Base-by-base conservation (phyloP, 2,329 filamentous ascomycete species). In the Cladosporium austrohemisphaericum region DNA sequence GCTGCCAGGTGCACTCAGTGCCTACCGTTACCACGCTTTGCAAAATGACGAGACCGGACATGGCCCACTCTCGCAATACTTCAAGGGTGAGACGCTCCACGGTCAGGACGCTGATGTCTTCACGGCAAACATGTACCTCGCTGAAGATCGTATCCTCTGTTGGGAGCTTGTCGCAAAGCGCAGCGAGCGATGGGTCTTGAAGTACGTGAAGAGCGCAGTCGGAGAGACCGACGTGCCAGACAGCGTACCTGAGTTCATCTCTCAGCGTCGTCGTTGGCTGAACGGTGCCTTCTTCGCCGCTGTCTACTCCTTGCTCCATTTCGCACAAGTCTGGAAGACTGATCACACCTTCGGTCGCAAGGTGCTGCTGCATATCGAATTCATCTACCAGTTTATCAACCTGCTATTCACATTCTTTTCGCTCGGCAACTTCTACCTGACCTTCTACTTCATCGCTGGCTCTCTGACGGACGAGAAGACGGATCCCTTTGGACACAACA, bases 211-310 rank as follows among this genome's bases (percentile, higher is more conserved):
- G 75, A 86, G 85, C 57, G 95, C 93, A 55, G 95, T 88, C 38
- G 93, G 94, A 65, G 94, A 98, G 72, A 98, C 94, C 0, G 93
- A 98, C 75, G 93, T 98, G 48, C 93, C 61, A 88, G 93, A 98
- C 68, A 71, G 88, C 7, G 88, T 98, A 2, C 91, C 94, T 1
- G 93, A 98, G 62, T 98, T 98, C 64, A 91, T 98, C 63, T 97
- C 91, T 0, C 93, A 98, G 65, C 86, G 93, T 64, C 83, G 93
- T 65, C 83, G 93, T 69, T 98, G 93, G 93, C 83, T 98, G 54
- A 98, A 98, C 67, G 93, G 93, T 65, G 93, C 93, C 57, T 98
- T 98, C 75, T 98, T 98, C 67, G 94, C 93, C 0, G 93, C 93
- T 35, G 91, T 97, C 45, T 98, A 97, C 75, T 97, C 92, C 1